Evolutionary conservation across 2,329 filamentous ascomycete species (phyloP), one percentile per base, ranked within the genome.

Genomic region (Pseudopyrenochaeta lycopersici): DNA sequence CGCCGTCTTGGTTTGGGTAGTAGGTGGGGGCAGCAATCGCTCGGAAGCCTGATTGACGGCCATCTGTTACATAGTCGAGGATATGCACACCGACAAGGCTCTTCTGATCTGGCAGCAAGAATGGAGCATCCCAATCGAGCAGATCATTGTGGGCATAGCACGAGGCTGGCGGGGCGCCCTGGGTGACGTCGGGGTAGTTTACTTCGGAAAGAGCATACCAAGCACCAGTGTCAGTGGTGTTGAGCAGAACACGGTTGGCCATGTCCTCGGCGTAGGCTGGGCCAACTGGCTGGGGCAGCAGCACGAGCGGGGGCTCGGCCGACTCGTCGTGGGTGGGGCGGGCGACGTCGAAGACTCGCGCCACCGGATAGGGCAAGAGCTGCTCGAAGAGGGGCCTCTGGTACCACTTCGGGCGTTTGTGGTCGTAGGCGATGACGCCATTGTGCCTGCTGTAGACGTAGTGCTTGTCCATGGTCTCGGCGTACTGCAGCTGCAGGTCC

Each of bases 171-270:
- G 81, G 78, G 4, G 86, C 87, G 35, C 83, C 88, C 47, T 91
- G 86, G 18, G 93, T 89, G 23, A 97, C 91, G 9, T 94, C 83
- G 3, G 95, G 95, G 66, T 97, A 98, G 7, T 87, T 87, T 35
- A 82, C 84, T 52, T 96, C 94, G 1, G 94, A 97, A 77, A 98
- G 84, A 29, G 93, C 95, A 74, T 94, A 99, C 92, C 94, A 98
- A 56, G 90, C 90, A 27, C 93, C 94, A n/a, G 82, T 81, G 50
- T 90, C 86, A 1, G 93, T 97, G 63, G 89, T 89, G 72, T 97
- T 97, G 54, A 98, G 83, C 69, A 95, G 96, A 0, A 97, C 75
- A 52, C 76, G 73, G 39, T 80, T 76, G 20, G 70, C 64, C 14
- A 68, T 68, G 23, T 77, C 74, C 43, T 81, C 75, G 49, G 72